Conservation (phyloP, 495 filamentous ascomycete species). For the Pyrenopolyporus hunteri region DNA sequence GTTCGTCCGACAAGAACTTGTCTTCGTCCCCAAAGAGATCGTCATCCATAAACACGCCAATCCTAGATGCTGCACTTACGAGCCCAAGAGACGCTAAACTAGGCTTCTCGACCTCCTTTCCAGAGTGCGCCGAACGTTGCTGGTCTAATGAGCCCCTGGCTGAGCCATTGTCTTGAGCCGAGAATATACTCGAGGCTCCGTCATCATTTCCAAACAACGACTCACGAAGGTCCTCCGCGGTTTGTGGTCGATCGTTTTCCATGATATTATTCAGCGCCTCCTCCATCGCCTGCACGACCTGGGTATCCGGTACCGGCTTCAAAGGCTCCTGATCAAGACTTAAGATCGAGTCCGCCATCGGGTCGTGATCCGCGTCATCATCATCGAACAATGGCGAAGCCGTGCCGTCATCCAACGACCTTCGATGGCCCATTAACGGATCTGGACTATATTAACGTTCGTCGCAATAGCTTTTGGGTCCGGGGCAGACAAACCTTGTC, state of each 20-base stretch:
- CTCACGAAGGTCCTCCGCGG: constrained; percentile 65
- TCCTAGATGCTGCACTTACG: constrained; percentile 77
- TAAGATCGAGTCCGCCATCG: constrained; percentile 57
- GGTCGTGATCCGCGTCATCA: constrained; percentile 58
- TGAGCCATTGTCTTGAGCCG: constrained; percentile 51
- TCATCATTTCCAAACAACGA: constrained; percentile 62
- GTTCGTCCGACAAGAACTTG: constrained; percentile 83
- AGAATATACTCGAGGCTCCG: constrained; percentile 56
- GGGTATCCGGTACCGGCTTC: constrained; percentile 55
- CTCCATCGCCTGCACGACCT: constrained; percentile 90
- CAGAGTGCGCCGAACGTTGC: constrained; percentile 34
- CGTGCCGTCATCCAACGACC: constrained; percentile 55
- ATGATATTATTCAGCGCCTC: constrained; percentile 94
- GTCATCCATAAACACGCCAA: constrained; percentile 89
- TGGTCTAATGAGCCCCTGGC: constrained; percentile 64
- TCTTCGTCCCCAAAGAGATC: constrained; percentile 93
- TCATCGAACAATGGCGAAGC: constrained; percentile 59
- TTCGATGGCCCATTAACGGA: constrained; percentile 43
- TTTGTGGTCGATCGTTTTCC: constrained; percentile 67
- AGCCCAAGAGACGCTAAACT: constrained; percentile 91
- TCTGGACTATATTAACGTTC: constrained; percentile 46
- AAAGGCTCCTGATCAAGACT: constrained; percentile 57
- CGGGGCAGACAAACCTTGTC: constrained; percentile 52
- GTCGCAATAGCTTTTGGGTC: constrained; percentile 46
- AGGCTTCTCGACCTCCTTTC: constrained; percentile 69